Conservation (phyloP, 768 basidiomycete genomes). For the Lactifluus echinatus region DNA sequence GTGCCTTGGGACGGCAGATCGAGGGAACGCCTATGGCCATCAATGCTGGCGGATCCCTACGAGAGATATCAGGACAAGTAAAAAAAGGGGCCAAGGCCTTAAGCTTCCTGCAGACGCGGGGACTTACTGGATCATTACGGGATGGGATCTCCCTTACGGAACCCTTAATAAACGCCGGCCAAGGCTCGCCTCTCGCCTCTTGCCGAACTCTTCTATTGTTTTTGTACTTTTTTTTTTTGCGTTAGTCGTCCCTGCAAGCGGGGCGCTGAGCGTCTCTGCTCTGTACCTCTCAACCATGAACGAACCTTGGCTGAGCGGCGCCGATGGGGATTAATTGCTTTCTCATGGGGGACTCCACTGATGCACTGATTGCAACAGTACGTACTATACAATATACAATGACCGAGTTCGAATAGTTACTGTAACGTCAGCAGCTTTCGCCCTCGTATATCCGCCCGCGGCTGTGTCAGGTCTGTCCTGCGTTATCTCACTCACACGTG, state of each 20-base stretch:
- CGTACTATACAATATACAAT: neutral
- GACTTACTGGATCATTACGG: neutral
- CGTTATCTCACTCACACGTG: no score
- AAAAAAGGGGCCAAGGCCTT: no score
- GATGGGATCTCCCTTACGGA: neutral
- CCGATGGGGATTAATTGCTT: neutral
- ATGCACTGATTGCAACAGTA: neutral
- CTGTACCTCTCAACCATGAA: neutral
- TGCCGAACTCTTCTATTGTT: neutral
- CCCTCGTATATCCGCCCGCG: neutral
- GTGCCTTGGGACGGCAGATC: neutral
- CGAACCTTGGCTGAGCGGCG: no score
- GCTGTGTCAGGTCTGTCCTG: no score
- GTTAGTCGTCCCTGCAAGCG: neutral
- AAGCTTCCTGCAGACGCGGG: neutral
- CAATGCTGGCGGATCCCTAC: slow-evolving; percentile 1
- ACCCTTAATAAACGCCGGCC: neutral
- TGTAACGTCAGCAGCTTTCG: neutral
- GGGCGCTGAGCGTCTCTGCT: no score
- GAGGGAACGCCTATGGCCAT: neutral
- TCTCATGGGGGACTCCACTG: no score
- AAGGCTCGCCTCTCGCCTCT: neutral
- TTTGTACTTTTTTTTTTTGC: neutral
- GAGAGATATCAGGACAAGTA: neutral
- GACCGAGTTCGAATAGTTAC: neutral